These are phyloP conservation scores for Flaveria linearis DNA, from an alignment of 129 eudicot genomes.

Conservation along the genomic window DNA sequence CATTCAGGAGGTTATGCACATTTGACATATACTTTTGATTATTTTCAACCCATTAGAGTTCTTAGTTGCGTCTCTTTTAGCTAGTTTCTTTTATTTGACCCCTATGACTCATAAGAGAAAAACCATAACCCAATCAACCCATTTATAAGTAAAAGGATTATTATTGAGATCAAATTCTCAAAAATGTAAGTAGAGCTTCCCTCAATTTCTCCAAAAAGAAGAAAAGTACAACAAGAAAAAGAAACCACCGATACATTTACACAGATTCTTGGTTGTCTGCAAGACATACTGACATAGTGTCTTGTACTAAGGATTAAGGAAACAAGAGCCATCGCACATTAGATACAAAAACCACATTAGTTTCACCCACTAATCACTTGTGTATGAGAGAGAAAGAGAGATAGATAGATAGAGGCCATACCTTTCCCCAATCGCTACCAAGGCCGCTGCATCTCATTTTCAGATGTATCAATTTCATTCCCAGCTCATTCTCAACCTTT, in stretches of 20 bases:
- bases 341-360: background rate
- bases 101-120: background rate
- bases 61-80: background rate
- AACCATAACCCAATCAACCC: background rate
- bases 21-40: background rate
- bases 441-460: constrained; percentile 96
- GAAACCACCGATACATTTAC: background rate
- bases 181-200: background rate
- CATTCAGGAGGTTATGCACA: background rate
- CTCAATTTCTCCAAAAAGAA: background rate
- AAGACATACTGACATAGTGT: constrained; percentile 14
- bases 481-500: constrained; percentile 90
- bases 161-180: background rate
- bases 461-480: constrained; percentile 74
- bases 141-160: background rate
- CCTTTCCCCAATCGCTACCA: constrained; percentile 94
- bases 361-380: background rate
- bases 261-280: constrained; percentile 15
- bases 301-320: background rate
- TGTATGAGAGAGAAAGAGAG: background rate
- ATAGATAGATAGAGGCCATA: constrained; percentile 33
- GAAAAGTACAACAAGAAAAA: background rate
- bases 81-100: background rate
- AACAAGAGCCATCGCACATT: constrained; percentile 6
- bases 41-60: background rate